These are phyloP conservation scores for Cucurbita moschata DNA, from an alignment of 306 rosid genomes.

Conservation along the genomic window DNA sequence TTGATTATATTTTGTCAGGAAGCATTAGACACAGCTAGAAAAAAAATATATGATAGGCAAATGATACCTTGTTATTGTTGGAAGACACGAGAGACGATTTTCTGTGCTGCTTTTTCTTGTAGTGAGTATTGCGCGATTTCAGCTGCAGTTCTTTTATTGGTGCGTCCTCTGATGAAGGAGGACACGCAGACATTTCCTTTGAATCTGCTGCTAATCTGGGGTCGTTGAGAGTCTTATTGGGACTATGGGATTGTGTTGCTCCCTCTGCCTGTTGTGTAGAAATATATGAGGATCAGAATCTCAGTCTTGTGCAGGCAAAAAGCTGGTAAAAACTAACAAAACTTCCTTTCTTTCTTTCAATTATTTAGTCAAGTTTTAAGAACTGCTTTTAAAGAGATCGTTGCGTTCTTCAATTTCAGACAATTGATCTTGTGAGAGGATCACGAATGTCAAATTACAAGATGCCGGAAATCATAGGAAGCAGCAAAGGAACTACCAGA, in stretches of 20 bases:
- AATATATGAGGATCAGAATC: neutral
- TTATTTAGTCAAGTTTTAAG: neutral
- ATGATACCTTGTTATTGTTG: conserved; percentile 35
- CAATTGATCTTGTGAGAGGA: neutral
- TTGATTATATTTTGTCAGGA: neutral
- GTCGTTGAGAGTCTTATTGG: conserved; percentile 13
- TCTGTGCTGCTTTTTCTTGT: conserved; percentile 31
- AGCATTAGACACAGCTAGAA: neutral
- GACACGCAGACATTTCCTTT: conserved; percentile 17
- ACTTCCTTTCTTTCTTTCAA: neutral
- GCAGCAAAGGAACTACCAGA: neutral
- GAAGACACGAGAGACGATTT: conserved; percentile 14
- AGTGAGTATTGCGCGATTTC: conserved; percentile 22
- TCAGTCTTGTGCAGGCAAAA: neutral
- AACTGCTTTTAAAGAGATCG: neutral
- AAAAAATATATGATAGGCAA: neutral
- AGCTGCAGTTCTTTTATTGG: conserved; percentile 21
- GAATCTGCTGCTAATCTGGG: conserved; percentile 25
- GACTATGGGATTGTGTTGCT: conserved; percentile 17
- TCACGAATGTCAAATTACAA: neutral
- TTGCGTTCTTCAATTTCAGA: neutral
- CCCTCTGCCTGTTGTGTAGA: conserved; percentile 28
- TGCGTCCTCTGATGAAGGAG: conserved; percentile 22
- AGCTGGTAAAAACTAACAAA: neutral
- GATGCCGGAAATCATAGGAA: neutral